phyloP scores from a whole-genome alignment of 345 rosid genomes.

The Acer yangbiense region DNA sequence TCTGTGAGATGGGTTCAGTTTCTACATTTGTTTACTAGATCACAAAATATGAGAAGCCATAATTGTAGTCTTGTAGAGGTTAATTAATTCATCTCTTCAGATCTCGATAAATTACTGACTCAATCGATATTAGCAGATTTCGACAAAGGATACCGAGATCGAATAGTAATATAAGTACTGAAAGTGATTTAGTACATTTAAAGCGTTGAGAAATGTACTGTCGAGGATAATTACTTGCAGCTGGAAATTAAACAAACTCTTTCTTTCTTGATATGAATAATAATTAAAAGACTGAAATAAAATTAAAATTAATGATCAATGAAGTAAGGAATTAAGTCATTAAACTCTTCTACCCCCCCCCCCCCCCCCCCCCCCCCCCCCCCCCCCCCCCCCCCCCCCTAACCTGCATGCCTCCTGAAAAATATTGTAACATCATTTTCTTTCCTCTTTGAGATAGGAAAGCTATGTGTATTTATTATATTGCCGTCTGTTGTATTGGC shows the following conservation, averaged over 20 bases:
- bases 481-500: slow-evolving; percentile 1
- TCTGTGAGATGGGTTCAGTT: too few species aligned
- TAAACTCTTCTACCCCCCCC: background rate
- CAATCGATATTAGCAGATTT: too few species aligned
- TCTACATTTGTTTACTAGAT: too few species aligned
- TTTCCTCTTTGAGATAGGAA: background rate
- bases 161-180: background rate
- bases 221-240: background rate
- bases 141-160: too few species aligned
- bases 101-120: too few species aligned
- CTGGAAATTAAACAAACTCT: background rate
- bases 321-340: background rate
- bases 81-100: too few species aligned
- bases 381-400: too few species aligned
- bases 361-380: too few species aligned
- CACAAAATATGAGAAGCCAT: too few species aligned
- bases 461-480: background rate
- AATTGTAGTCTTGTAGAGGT: too few species aligned
- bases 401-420: background rate
- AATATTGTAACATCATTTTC: background rate
- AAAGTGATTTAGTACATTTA: background rate
- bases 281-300: background rate
- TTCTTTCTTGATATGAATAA: background rate
- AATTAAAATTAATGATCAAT: background rate
- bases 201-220: background rate